Evolutionary conservation across 768 basidiomycete species (phyloP), one percentile per base, ranked within the genome.

Genomic region (Leccinum uliginosum): DNA sequence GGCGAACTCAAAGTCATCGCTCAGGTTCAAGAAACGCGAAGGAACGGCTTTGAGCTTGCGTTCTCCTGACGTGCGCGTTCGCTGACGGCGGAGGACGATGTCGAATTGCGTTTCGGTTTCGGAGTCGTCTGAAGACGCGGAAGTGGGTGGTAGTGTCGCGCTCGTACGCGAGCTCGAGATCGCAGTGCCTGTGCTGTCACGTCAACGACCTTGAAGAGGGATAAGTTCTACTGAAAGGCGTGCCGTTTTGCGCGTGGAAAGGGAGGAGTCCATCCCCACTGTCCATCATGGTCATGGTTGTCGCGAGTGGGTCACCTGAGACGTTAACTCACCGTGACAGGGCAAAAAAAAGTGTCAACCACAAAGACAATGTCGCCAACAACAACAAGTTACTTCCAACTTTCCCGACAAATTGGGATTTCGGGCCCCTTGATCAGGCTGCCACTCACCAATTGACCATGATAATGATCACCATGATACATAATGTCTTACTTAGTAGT

Each of bases 1-100:
- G 1, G 87, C 81, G 61, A 89, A 90, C 62, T 87, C 85, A 58
- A 87, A 86, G 38, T 83, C 78, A 62, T 83, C 81, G 14, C 79
- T 70, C 35, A 89, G 77, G 59, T 86, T 79, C 24, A 83, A 67
- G 64, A 86, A 86, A 35, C 84, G 80, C 6, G 86, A 86, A 5
- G 83, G 84, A 5, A 77, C 62, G 4, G 62, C 65, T 4, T 69
- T 71, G 45, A 67, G 63, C 56, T 76, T 79, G 19, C 74, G 68
- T 1, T 76, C 73, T 44, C 79, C 78, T 15, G 64, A 67, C 2
- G 81, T 76, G 8, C 80, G 78, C 38, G 71, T 66, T 14, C 83
- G 76, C 62, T 86, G 84, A n/a, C 83, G 76, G 17, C 86, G 81
- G 2, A 86, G 72, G 49, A 87, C 76, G 30, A 82, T 77, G 53